phyloP scores from a whole-genome alignment of 106 monocot species.

The Dioscorea dumetorum region DNA sequence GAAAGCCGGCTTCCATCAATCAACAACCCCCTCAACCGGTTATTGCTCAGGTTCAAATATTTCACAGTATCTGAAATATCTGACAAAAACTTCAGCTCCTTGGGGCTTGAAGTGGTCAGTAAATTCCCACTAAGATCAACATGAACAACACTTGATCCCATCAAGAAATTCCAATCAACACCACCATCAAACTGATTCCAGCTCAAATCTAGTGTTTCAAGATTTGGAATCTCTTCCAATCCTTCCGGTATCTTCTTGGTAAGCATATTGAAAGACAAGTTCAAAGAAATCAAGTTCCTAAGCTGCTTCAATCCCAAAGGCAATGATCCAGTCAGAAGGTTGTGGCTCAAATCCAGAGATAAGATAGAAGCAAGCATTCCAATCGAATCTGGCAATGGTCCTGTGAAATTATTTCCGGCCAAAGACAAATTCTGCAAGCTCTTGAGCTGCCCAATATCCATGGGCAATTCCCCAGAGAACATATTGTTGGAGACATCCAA shows the following conservation, averaged over 20 bases:
- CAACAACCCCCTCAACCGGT: conserved; percentile 71
- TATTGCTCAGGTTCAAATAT: conserved; percentile 87
- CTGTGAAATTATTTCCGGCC: conserved; percentile 79
- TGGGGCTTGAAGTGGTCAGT: conserved; percentile 48
- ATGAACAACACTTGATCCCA: conserved; percentile 49
- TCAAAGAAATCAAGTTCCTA: conserved; percentile 43
- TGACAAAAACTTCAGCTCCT: conserved; percentile 74
- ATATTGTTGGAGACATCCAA: conserved; percentile 79
- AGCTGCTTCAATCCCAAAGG: conserved; percentile 41
- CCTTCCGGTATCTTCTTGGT: conserved; percentile 51
- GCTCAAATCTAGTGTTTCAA: conserved; percentile 67
- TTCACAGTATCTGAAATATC: conserved; percentile 74
- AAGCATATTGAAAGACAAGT: conserved; percentile 60
- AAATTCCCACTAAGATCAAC: conserved; percentile 88
- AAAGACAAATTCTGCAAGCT: conserved; percentile 75
- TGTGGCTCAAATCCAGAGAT: conserved; percentile 76
- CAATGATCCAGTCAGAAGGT: conserved; percentile 56
- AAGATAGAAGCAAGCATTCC: conserved; percentile 45
- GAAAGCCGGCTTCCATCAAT: conserved; percentile 74
- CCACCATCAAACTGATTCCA: conserved; percentile 78
- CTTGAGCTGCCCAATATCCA: conserved; percentile 40
- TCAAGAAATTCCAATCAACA: conserved; percentile 83
- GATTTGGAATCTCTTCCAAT: conserved; percentile 31
- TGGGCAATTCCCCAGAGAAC: conserved; percentile 61
- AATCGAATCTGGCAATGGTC: conserved; percentile 62